Evolutionary conservation across 73 alveolate genomes (phyloP).

Genomic region (Paramecium tetraurelia): DNA sequence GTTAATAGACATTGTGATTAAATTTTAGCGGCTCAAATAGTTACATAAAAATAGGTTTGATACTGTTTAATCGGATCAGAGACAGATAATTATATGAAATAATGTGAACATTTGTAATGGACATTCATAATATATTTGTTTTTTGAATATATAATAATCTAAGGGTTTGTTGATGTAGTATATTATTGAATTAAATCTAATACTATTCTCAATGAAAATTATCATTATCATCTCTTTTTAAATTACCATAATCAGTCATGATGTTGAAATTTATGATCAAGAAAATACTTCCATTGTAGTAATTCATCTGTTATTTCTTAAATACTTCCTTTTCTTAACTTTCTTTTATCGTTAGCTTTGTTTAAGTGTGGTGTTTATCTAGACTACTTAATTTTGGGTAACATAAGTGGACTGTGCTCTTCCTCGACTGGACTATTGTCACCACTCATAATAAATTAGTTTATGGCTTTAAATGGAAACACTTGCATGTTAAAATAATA

Average conservation of each 20-base stretch:
- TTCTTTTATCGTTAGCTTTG: not conserved
- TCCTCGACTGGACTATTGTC: not conserved
- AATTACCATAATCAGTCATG: not conserved
- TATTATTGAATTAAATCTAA: not conserved
- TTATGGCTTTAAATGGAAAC: not conserved
- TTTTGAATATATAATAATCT: not conserved
- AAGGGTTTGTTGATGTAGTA: not conserved
- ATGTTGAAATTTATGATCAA: not conserved
- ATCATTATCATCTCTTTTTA: not conserved
- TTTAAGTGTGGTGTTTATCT: not conserved
- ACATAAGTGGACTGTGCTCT: not conserved
- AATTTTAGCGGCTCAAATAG: not conserved
- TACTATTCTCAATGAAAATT: not conserved
- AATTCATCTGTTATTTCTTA: not conserved
- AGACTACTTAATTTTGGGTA: not conserved
- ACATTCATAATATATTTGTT: not conserved
- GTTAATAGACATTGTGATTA: no score
- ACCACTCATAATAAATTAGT: not conserved
- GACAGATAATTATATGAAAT: not conserved
- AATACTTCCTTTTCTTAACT: not conserved
- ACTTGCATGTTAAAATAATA: not conserved
- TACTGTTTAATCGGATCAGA: not conserved
- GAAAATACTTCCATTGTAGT: not conserved
- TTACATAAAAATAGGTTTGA: not conserved
- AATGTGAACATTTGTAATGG: not conserved